A percentile compares a stretch with the other conserved stretches of the same genome.
phyloP scores from a whole-genome alignment of 352 stramenopile species.

The Globisporangium alternatum region DNA sequence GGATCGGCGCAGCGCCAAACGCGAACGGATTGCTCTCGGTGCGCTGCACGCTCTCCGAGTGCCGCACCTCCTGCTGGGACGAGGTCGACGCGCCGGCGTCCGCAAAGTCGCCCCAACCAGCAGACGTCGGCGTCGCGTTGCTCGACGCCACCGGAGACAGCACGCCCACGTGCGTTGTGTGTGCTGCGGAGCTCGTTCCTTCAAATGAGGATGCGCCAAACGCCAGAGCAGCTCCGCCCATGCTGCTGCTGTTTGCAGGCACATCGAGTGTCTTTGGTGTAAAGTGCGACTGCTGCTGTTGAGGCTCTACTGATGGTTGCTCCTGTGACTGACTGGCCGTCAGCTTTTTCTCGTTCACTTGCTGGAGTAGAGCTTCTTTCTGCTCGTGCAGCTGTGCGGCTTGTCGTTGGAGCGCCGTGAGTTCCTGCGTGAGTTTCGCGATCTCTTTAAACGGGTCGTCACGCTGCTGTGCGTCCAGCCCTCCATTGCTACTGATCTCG shows the following conservation, averaged over 20 bases:
- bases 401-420: slow-evolving; percentile 44
- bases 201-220: not conserved
- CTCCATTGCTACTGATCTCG: slow-evolving; percentile 20
- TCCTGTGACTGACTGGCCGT: not conserved
- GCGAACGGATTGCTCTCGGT: slow-evolving; percentile 8
- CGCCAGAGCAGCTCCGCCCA: not conserved
- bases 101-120: slow-evolving; percentile 2
- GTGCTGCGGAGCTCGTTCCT: not conserved
- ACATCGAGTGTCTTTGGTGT: slow-evolving; percentile 1
- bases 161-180: not conserved
- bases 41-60: slow-evolving; percentile 11
- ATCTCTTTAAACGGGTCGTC: slow-evolving; percentile 30
- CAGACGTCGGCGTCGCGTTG: not conserved
- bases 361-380: slow-evolving; percentile 21
- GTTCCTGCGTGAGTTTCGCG: slow-evolving; percentile 40
- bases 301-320: not conserved
- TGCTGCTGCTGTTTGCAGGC: not conserved
- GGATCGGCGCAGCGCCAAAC: not conserved
- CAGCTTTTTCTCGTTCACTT: slow-evolving; percentile 20
- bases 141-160: slow-evolving; percentile 1
- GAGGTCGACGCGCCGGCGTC: not conserved
- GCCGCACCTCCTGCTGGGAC: slow-evolving; percentile 7
- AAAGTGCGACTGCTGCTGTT: not conserved
- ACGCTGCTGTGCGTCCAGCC: slow-evolving; percentile 6
- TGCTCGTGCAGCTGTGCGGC: slow-evolving; percentile 26